Conservation (phyloP, 345 rosid genomes). For the Triadica sebifera region DNA sequence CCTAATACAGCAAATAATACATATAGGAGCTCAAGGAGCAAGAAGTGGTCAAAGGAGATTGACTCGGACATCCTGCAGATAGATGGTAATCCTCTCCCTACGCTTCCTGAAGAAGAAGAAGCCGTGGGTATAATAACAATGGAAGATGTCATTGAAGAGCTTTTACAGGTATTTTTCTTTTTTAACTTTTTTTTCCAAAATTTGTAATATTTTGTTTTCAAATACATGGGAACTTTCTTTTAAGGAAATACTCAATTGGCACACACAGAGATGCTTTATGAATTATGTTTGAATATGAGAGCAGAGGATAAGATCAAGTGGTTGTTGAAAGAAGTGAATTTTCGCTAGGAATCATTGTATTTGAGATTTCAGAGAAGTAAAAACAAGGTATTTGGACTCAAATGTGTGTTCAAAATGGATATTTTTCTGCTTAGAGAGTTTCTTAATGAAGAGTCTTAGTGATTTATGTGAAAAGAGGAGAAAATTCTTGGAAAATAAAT, state of each 20-base stretch:
- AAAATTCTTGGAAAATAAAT: background rate
- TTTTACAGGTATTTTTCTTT: slow-evolving; percentile 61
- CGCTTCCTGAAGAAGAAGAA: slow-evolving; percentile 80
- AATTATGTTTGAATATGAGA: background rate
- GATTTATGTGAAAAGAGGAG: too few species aligned
- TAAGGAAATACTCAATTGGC: background rate
- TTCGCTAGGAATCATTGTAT: background rate
- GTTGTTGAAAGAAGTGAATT: background rate
- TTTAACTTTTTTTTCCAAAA: too few species aligned
- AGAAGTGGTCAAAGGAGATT: slow-evolving; percentile 71
- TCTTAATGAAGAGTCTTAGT: background rate
- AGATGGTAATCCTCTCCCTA: slow-evolving; percentile 63
- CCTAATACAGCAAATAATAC: slow-evolving; percentile 45
- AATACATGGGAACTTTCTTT: background rate
- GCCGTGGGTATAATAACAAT: slow-evolving; percentile 90
- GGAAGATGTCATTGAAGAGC: slow-evolving; percentile 99
- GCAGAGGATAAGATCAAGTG: too few species aligned
- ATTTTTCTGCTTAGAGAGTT: background rate
- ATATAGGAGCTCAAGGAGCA: slow-evolving; percentile 52
- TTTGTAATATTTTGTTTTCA: background rate
- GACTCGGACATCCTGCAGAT: slow-evolving; percentile 69
- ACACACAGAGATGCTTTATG: background rate
- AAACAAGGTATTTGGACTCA: too few species aligned
- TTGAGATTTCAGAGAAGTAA: background rate
- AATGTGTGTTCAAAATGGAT: too few species aligned